phyloP scores from a whole-genome alignment of 2,329 filamentous ascomycete species.

The Purpureocillium takamizusanense region DNA sequence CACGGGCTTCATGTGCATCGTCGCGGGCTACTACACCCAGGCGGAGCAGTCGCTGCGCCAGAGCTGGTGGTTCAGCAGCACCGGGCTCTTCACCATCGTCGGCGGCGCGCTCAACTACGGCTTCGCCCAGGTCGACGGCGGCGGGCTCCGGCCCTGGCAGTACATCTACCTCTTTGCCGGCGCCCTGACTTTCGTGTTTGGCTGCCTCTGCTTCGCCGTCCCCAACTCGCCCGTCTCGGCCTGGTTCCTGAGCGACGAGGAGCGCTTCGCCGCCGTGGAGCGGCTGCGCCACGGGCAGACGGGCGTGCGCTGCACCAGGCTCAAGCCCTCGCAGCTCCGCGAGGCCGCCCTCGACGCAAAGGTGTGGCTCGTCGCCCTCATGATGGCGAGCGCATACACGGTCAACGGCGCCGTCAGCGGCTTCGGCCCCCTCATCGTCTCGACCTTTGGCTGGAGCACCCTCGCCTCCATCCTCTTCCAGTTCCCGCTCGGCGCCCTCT shows the following conservation, averaged over 20 bases:
- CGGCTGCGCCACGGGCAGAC: conserved; percentile 53
- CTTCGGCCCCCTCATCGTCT: conserved; percentile 64
- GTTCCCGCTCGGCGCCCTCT: conserved; percentile 64
- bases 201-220: conserved; percentile 53
- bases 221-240: conserved; percentile 58
- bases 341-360: conserved; percentile 53
- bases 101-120: conserved; percentile 58
- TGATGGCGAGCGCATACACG: conserved; percentile 64
- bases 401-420: conserved; percentile 64
- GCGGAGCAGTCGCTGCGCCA: conserved; percentile 55
- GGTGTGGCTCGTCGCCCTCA: conserved; percentile 53
- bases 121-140: conserved; percentile 52
- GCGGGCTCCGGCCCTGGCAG: conserved; percentile 53
- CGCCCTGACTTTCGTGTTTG: conserved; percentile 54
- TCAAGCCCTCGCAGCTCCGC: conserved; percentile 49
- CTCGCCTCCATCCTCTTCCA: conserved; percentile 63
- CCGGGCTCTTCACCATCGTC: conserved; percentile 52
- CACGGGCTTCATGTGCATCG: conserved; percentile 56
- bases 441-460: conserved; percentile 57
- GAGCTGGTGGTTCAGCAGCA: conserved; percentile 57
- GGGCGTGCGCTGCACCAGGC: conserved; percentile 49
- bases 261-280: conserved; percentile 57
- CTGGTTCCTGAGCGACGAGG: conserved; percentile 57
- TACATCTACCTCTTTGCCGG: conserved; percentile 63
- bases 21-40: conserved; percentile 56